A percentile compares a stretch with the other conserved stretches of the same genome.
phyloP scores from a whole-genome alignment of 352 stramenopile species.

The Pythium oligandrum region DNA sequence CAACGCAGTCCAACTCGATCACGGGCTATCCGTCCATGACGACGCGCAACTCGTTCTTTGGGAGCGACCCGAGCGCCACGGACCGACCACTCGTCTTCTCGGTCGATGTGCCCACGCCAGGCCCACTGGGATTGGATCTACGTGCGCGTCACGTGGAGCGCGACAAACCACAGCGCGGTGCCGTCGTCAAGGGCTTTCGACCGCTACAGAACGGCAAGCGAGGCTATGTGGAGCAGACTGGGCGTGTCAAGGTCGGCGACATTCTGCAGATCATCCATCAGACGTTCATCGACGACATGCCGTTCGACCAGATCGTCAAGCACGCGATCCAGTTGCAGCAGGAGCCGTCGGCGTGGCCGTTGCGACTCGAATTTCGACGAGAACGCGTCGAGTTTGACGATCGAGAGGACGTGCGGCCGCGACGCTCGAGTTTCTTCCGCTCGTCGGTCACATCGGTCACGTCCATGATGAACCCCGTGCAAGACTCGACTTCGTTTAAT shows the following conservation, averaged over 20 bases:
- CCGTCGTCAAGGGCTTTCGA: conserved; percentile 77
- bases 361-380: conserved; percentile 73
- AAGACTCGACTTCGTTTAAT: conserved; percentile 71
- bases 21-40: conserved; percentile 23
- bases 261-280: conserved; percentile 79
- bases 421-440: conserved; percentile 74
- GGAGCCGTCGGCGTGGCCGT: conserved; percentile 58
- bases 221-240: conserved; percentile 73
- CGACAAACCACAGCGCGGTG: conserved; percentile 66
- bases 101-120: conserved; percentile 63
- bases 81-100: conserved; percentile 67
- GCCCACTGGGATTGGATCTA: conserved; percentile 68
- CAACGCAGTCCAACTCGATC: conserved; percentile 30
- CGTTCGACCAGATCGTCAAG: conserved; percentile 81
- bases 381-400: conserved; percentile 22
- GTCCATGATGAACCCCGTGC: conserved; percentile 55
- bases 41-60: conserved; percentile 35
- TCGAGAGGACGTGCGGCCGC: conserved; percentile 30
- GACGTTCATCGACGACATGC: conserved; percentile 73
- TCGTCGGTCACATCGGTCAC: conserved; percentile 24
- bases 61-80: conserved; percentile 45
- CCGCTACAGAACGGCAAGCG: conserved; percentile 38
- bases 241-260: conserved; percentile 69
- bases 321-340: conserved; percentile 71
- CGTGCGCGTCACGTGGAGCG: conserved; percentile 68